Percentiles rank a stretch among this genome's conserved stretches.
Conservation (phyloP, 2,329 filamentous ascomycete genomes). For the Knufia fluminis region DNA sequence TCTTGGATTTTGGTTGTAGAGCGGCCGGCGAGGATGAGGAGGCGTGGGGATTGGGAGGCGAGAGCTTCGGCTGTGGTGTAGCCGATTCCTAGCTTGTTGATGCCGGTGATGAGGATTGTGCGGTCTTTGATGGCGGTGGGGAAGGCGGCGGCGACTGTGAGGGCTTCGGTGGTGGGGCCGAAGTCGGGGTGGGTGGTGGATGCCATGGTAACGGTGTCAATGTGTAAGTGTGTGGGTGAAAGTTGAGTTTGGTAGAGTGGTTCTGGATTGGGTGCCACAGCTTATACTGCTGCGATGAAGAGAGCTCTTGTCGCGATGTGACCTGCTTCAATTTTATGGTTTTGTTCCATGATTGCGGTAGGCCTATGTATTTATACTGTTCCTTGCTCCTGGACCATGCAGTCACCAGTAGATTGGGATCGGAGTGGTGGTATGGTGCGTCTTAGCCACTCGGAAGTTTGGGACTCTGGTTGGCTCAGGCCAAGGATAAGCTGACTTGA, state of each 20-base stretch:
- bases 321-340: too few species aligned
- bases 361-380: too few species aligned
- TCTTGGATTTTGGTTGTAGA: slow-evolving; percentile 16
- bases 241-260: not conserved
- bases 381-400: too few species aligned
- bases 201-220: slow-evolving; percentile 4
- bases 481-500: too few species aligned
- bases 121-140: slow-evolving; percentile 15
- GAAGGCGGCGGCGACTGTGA: slow-evolving; percentile 16
- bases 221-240: not conserved
- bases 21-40: slow-evolving; percentile 17
- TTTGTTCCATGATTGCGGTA: too few species aligned
- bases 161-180: slow-evolving; percentile 12
- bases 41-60: slow-evolving; percentile 14
- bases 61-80: slow-evolving; percentile 15
- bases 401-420: too few species aligned
- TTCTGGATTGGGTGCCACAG: too few species aligned
- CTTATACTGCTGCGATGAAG: too few species aligned
- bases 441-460: too few species aligned
- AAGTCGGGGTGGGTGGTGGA: slow-evolving; percentile 13
- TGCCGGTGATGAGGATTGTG: slow-evolving; percentile 18
- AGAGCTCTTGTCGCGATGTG: too few species aligned
- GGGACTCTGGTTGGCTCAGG: too few species aligned
- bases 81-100: slow-evolving; percentile 15
- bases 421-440: too few species aligned